Evolutionary conservation across 2,329 filamentous ascomycete genomes (phyloP).

Genomic region (Pyrenochaeta sp.): DNA sequence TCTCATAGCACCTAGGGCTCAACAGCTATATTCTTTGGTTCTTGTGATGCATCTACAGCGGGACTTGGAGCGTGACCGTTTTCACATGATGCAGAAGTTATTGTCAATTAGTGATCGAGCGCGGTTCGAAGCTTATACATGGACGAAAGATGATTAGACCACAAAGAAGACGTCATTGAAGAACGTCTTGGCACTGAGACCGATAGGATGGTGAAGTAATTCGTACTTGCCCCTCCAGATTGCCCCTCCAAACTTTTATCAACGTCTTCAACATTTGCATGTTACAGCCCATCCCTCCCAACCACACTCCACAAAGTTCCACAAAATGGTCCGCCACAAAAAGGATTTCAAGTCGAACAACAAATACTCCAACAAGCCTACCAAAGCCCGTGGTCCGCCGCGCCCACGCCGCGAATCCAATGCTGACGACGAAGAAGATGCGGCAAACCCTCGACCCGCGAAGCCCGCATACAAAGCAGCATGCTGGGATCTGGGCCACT

Average conservation of each 20-base stretch:
- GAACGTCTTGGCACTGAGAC: constrained; percentile 4
- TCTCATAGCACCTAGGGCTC: constrained; percentile 63
- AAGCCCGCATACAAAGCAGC: constrained; percentile 83
- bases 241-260: constrained; percentile 10
- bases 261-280: constrained; percentile 1
- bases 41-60: constrained; percentile 21
- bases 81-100: background rate
- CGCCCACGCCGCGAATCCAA: constrained; percentile 44
- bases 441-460: constrained; percentile 41
- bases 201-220: constrained; percentile 27
- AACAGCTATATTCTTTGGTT: background rate
- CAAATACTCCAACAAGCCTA: constrained; percentile 67
- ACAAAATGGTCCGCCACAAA: constrained; percentile 89
- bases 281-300: background rate
- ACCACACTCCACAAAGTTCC: background rate
- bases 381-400: constrained; percentile 65
- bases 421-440: constrained; percentile 29
- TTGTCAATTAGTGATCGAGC: background rate
- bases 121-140: background rate
- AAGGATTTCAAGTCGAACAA: constrained; percentile 84
- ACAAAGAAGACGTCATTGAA: constrained; percentile 19
- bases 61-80: background rate
- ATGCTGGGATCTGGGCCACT: constrained; percentile 98
- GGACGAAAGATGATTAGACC: background rate
- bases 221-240: constrained; percentile 28